phyloP scores from a whole-genome alignment of 306 rosid species.

The Cajanus cajan region DNA sequence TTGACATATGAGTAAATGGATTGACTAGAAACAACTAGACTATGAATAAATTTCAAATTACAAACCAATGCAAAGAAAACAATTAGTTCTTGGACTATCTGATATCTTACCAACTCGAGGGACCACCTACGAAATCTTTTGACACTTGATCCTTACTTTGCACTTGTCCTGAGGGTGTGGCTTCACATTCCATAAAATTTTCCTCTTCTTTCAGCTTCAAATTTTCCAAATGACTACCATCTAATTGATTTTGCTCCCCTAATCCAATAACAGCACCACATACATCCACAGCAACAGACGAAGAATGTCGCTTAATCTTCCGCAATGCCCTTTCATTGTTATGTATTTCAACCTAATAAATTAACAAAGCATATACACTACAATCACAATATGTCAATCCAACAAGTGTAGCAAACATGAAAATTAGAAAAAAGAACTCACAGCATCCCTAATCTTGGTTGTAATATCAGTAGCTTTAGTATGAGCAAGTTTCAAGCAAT shows the following conservation, averaged over 20 bases:
- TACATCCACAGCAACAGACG: slow-evolving; percentile 49
- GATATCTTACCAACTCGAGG: slow-evolving; percentile 77
- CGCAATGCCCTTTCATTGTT: slow-evolving; percentile 61
- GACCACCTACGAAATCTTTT: slow-evolving; percentile 65
- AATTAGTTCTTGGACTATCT: slow-evolving; percentile 8
- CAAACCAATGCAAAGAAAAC: slow-evolving; percentile 21
- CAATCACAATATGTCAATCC: background rate
- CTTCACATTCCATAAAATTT: slow-evolving; percentile 36
- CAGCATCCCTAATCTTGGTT: slow-evolving; percentile 70
- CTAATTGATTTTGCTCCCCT: slow-evolving; percentile 35
- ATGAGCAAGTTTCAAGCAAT: slow-evolving; percentile 81
- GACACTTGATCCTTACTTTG: slow-evolving; percentile 43
- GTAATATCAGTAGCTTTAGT: slow-evolving; percentile 81
- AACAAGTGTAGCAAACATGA: background rate
- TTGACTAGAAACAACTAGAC: slow-evolving; percentile 10
- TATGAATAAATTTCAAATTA: slow-evolving; percentile 5
- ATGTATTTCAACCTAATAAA: slow-evolving; percentile 60
- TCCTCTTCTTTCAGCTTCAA: slow-evolving; percentile 43
- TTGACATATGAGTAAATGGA: background rate
- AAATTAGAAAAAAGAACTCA: slow-evolving; percentile 41
- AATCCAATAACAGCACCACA: slow-evolving; percentile 36
- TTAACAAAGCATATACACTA: slow-evolving; percentile 9
- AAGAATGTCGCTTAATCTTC: slow-evolving; percentile 71
- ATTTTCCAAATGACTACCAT: slow-evolving; percentile 28
- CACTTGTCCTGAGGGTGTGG: slow-evolving; percentile 38